Evolutionary conservation across 164 flowering plant species (phyloP), one percentile per base, ranked within the genome.

Genomic region (Macadamia tetraphylla): DNA sequence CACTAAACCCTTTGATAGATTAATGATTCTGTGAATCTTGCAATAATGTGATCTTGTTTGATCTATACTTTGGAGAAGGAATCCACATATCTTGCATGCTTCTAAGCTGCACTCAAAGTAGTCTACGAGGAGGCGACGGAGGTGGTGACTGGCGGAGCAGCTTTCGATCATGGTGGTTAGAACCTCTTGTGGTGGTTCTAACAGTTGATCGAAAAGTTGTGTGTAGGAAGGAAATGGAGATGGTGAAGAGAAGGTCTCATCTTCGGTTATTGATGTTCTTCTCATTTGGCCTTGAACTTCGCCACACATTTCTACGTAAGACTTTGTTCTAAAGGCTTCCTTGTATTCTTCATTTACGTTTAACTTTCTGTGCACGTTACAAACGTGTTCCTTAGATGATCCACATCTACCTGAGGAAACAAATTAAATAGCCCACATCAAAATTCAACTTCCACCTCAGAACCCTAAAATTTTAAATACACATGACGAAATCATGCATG

Each of bases 311-410:
- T 93, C 94, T 0, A 61, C 64, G 77, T 85, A 93, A 1, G 98
- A 93, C 17, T 85, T 80, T 15, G 97, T 88, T 71, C 98, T 87
- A 42, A 93, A 83, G 13, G 87, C 90, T 79, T 82, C 78, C 80
- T 60, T 72, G 82, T 90, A 91, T 63, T 93, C 97, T 63, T 88
- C 89, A 46, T 83, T 81, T 0, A 88, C 84, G 61, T 75, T 87
- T 73, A 73, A 40, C 82, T 82, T 84, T 73, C 30, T 74, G n/a
- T 71, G 29, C 71, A 81, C 72, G 82, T 72, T 64, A 66, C 31
- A 46, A n/a, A 42, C 64, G 30, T 57, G 1, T 23, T 68, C 65
- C 67, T 48, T 60, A 14, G 18, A 31, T 15, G 67, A 70, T 70
- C 62, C 51, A 42, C 63, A 35, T 35, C 40, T 53, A 14, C 77